These are phyloP conservation scores for Fulvia fulva DNA, from an alignment of 2,329 filamentous ascomycete genomes.

Conservation along the genomic window DNA sequence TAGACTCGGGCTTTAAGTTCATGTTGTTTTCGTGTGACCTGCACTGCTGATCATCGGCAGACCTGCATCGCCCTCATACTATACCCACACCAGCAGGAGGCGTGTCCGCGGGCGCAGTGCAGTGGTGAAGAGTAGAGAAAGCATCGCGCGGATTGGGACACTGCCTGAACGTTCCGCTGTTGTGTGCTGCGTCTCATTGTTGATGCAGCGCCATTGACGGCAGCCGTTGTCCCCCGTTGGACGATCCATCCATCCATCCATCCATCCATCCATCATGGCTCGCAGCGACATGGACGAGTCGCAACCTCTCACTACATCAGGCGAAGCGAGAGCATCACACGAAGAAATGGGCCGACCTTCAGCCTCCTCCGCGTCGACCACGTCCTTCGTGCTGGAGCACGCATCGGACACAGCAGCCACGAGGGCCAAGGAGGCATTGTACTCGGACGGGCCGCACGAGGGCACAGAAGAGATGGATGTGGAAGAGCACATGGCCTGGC, in stretches of 20 bases:
- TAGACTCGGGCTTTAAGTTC: neutral
- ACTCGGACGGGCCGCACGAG: slow-evolving; percentile 30
- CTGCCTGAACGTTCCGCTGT: neutral
- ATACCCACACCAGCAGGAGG: neutral
- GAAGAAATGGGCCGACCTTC: slow-evolving; percentile 45
- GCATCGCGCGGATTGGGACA: neutral
- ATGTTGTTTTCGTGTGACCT: neutral
- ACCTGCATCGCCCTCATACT: neutral
- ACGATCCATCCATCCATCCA: slow-evolving; percentile 10
- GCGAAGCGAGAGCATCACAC: slow-evolving; percentile 32
- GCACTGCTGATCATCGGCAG: neutral
- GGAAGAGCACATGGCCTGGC: slow-evolving; percentile 45
- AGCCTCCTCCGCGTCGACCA: slow-evolving; percentile 74
- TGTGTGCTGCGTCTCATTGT: neutral
- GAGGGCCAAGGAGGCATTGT: slow-evolving; percentile 46
- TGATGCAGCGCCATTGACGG: neutral
- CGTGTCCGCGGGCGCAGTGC: neutral
- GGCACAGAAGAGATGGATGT: slow-evolving; percentile 45
- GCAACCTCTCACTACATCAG: slow-evolving; percentile 40
- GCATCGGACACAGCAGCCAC: slow-evolving; percentile 55
- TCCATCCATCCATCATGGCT: slow-evolving; percentile 14
- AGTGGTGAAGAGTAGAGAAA: neutral
- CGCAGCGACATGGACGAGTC: slow-evolving; percentile 41
- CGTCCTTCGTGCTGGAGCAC: slow-evolving; percentile 75
- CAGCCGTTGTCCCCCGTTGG: neutral